Evolutionary conservation across 306 rosid species (phyloP), one percentile per base, ranked within the genome.

Genomic region (Sindora glabra): DNA sequence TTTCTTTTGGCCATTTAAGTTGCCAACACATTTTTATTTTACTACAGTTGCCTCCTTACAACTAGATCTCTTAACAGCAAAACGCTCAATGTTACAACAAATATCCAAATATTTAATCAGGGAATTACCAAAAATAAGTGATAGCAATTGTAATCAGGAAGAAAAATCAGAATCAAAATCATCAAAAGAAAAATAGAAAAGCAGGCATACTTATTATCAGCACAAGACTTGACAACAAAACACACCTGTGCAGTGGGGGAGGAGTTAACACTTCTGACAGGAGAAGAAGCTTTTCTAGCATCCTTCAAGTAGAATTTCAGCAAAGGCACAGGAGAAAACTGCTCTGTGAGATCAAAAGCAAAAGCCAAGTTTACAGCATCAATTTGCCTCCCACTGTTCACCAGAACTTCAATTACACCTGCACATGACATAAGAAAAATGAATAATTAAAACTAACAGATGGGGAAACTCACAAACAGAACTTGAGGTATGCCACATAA

Each of bases 311-410:
- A 94, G 58, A 94, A 89, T 56, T 89, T 89, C 59, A 94, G 84
- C 30, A 94, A 69, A 66, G 95, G 78, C 70, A 94, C 82, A 8
- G 97, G 97, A 59, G 80, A 65, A 76, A 89, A 89, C 70, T 67
- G 86, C 27, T 75, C 85, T 3, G 89, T 82, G 27, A 94, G 87
- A 66, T 80, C 91, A 50, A 94, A 94, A 42, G 97, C 94, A 64
- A 80, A 86, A 69, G 97, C 89, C 89, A 94, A 75, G 82, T 86
- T 94, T 56, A 94, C 89, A 1, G 97, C 99, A 67, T 94, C 99
- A 77, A 94, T 86, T 72, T 89, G 99, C 59, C 99, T 73, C 67
- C 99, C 97, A 62, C 87, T 94, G 65, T 78, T 86, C 44, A 80
- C 84, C 61, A 94, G 69, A 61, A 89, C 87, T 65, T 75, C 87